These are phyloP conservation scores for Physcomitrium patens DNA, from an alignment of 225 moss, liverwort and hornwort genomes.

Conservation along the genomic window DNA sequence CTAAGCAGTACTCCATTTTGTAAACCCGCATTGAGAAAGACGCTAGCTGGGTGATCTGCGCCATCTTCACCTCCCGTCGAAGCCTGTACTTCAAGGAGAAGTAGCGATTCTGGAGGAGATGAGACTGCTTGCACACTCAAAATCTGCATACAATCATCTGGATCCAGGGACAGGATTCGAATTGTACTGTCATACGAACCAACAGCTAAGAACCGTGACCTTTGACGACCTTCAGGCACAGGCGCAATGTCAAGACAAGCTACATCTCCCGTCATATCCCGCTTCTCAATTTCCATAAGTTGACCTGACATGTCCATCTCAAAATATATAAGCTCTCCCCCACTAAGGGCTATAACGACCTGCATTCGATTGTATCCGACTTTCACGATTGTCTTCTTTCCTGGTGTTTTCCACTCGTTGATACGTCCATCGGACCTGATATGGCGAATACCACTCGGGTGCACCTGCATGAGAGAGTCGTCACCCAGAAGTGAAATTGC, in stretches of 20 bases:
- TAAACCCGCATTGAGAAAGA: slow-evolving; percentile 96
- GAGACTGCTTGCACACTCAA: slow-evolving; percentile 91
- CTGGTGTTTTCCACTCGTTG: slow-evolving; percentile 99
- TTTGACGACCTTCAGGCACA: slow-evolving; percentile 93
- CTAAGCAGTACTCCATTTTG: slow-evolving; percentile 96
- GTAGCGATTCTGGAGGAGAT: slow-evolving; percentile 96
- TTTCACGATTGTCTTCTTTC: slow-evolving; percentile 94
- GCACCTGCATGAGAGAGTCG: slow-evolving; percentile 98
- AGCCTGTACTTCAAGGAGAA: slow-evolving; percentile 95
- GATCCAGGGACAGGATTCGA: slow-evolving; percentile 90
- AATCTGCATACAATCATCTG: slow-evolving; percentile 99
- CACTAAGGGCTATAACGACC: slow-evolving; percentile 97
- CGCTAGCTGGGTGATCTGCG: slow-evolving; percentile 98
- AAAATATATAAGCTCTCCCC: slow-evolving; percentile 96
- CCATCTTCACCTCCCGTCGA: slow-evolving; percentile 97
- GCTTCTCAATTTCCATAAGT: slow-evolving; percentile 98
- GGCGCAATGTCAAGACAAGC: slow-evolving; percentile 99
- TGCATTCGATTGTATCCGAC: slow-evolving; percentile 99
- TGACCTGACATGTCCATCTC: slow-evolving; percentile 99
- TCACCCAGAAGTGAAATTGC: slow-evolving; percentile 95
- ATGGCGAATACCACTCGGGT: slow-evolving; percentile 95
- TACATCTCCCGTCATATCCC: slow-evolving; percentile 97
- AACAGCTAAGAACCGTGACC: slow-evolving; percentile 93
- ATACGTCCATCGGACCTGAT: slow-evolving; percentile 99
- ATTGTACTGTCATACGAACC: slow-evolving; percentile 97